A percentile compares a stretch with the other conserved stretches of the same genome.
phyloP scores from a whole-genome alignment of 1,284 basidiomycete genomes.

The Ceraceosorus guamensis region DNA sequence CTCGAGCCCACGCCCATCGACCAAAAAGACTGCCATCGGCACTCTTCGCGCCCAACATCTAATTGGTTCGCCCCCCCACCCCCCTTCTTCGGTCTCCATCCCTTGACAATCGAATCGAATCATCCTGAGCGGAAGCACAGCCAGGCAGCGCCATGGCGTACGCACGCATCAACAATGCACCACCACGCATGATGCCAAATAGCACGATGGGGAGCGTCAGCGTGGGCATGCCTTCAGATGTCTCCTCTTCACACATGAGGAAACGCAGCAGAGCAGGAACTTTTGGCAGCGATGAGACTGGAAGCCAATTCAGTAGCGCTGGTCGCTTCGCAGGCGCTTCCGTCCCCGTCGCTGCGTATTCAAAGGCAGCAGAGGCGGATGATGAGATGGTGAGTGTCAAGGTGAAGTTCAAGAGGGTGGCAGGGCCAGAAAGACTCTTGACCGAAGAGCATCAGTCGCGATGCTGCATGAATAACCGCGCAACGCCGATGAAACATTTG shows the following conservation, averaged over 20 bases:
- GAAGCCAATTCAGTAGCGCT: not conserved
- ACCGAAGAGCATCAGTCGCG: not conserved
- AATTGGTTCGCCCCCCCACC: too few relatives aligned
- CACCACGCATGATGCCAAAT: not conserved
- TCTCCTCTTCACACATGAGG: not conserved
- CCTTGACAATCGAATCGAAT: too few relatives aligned
- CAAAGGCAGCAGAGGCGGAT: slow-evolving; percentile 7
- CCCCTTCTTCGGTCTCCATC: too few relatives aligned
- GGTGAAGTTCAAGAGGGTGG: too few relatives aligned
- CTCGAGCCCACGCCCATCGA: too few relatives aligned
- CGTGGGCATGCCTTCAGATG: not conserved
- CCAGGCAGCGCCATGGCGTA: not conserved
- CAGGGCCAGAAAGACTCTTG: too few relatives aligned
- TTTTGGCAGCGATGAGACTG: not conserved
- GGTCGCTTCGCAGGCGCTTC: not conserved
- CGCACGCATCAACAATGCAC: not conserved
- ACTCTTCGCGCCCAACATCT: too few relatives aligned
- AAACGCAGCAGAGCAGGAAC: not conserved
- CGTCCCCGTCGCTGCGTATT: not conserved
- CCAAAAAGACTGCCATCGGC: too few relatives aligned
- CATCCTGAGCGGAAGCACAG: too few relatives aligned
- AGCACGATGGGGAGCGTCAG: not conserved
- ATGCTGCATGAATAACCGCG: not conserved
- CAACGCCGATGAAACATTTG: not conserved
- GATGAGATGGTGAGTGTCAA: slow-evolving; percentile 5